Base-by-base conservation (phyloP, 495 filamentous ascomycete genomes). In the Lindgomyces ingoldianus region DNA sequence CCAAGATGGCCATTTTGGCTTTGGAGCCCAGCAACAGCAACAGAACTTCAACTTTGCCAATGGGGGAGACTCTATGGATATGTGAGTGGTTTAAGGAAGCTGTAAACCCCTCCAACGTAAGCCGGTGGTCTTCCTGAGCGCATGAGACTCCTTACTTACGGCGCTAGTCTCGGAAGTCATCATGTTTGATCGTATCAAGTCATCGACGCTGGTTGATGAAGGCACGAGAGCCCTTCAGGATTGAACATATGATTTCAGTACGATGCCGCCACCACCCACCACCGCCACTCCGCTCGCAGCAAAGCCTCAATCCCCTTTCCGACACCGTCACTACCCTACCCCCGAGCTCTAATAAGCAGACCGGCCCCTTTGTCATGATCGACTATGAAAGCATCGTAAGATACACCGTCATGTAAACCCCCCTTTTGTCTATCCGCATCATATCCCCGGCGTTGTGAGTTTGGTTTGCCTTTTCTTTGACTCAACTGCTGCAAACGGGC, bases 51-150 rank as follows among this genome's bases (percentile, higher is more conserved):
- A 88, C 82, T 98, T 89, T 72, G 90, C 90, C 62, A 96, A 95
- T 77, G 93, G 90, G 55, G 82, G 83, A 54, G 94, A 96, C 75
- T 90, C 89, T 29, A 99, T 99, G 95, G 95, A 99, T 72, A 99
- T 99, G 94, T 98, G 90, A 87, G 81, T n/a, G 21, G 61, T 36
- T 2, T 25, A 47, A 47, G 8, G 6, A 47, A 8, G 44, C 21
- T n/a, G 18, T 47, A 3, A 3, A 1, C 25, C n/a, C 27, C 22
- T 16, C 22, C n/a, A 30, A 39, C 33, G 33, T 39, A 39, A 39
- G 33, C 33, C 33, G 6, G 33, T 14, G 14, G 6, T 39, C 14
- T 6, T 24, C 27, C 48, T 6, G 14, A 27, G 27, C 19, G 48
- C 48, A 14, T n/a, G 27, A 8, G 3, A 54, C 12, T 6, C 11